Evolutionary conservation across 306 rosid genomes (phyloP).

Genomic region (Inga leiocalycina): DNA sequence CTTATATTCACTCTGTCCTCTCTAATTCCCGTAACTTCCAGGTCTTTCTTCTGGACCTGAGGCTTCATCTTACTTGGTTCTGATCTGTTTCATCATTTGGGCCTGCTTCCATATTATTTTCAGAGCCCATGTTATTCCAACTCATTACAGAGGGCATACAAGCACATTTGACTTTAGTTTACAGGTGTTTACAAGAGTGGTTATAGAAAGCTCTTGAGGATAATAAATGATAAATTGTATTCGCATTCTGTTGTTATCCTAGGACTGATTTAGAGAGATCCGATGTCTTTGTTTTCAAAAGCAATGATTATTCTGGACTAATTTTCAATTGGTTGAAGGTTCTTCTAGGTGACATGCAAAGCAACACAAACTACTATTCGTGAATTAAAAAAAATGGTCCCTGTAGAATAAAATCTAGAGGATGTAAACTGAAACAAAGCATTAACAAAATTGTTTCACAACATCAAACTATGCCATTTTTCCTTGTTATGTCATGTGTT

Average conservation of each 20-base stretch:
- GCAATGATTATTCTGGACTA: conserved; percentile 1
- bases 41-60: too few relatives aligned
- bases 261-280: background rate
- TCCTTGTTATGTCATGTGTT: background rate
- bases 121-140: too few relatives aligned
- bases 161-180: conserved; percentile 89
- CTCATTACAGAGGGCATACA: conserved; percentile 69
- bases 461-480: background rate
- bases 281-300: conserved; percentile 1
- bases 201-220: background rate
- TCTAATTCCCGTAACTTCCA: too few relatives aligned
- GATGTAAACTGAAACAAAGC: conserved; percentile 14
- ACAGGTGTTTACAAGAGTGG: conserved; percentile 55
- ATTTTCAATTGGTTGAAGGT: conserved; percentile 7
- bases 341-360: background rate
- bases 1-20: too few relatives aligned
- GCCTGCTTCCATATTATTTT: too few relatives aligned
- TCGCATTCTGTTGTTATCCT: background rate
- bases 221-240: background rate
- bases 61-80: too few relatives aligned
- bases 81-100: too few relatives aligned
- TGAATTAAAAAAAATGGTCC: conserved; percentile 4
- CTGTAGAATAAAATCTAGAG: conserved; percentile 16
- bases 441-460: background rate
- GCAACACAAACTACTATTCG: background rate